Percentiles rank a stretch among this genome's conserved stretches.
Evolutionary conservation across 768 basidiomycete species (phyloP).

Genomic region (Mycena rebaudengoi): DNA sequence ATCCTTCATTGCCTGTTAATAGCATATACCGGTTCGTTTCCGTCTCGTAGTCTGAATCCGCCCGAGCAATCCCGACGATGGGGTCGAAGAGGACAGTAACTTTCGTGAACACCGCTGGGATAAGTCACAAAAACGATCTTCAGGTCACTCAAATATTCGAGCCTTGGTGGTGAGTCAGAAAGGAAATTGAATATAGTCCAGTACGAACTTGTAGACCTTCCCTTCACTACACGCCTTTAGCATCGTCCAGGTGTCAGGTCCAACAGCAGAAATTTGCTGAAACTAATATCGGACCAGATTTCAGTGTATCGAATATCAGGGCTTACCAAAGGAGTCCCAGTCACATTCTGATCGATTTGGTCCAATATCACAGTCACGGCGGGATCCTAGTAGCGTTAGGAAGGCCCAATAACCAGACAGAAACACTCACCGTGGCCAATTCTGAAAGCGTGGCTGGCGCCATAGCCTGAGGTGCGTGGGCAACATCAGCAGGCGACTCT

Average conservation of each 20-base stretch:
- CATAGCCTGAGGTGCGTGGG: no score
- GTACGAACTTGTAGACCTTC: neutral
- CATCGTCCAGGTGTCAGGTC: neutral
- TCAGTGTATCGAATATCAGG: no score
- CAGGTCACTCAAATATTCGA: neutral
- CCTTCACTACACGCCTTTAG: no score
- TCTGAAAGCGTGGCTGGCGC: no score
- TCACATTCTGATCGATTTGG: no score
- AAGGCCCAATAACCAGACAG: no score
- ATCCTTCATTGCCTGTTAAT: neutral
- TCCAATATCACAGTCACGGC: no score
- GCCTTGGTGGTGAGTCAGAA: neutral
- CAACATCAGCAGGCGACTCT: no score
- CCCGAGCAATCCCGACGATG: neutral
- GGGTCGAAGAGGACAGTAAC: neutral
- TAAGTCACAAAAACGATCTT: neutral
- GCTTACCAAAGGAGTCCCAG: no score
- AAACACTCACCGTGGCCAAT: no score
- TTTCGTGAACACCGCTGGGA: neutral
- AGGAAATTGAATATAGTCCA: neutral
- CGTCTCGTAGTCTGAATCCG: neutral
- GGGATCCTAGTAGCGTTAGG: no score
- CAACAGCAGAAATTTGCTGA: neutral
- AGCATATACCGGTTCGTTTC: neutral
- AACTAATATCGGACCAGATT: no score